Base-by-base conservation (phyloP, 345 rosid species). In the Populus deltoides region DNA sequence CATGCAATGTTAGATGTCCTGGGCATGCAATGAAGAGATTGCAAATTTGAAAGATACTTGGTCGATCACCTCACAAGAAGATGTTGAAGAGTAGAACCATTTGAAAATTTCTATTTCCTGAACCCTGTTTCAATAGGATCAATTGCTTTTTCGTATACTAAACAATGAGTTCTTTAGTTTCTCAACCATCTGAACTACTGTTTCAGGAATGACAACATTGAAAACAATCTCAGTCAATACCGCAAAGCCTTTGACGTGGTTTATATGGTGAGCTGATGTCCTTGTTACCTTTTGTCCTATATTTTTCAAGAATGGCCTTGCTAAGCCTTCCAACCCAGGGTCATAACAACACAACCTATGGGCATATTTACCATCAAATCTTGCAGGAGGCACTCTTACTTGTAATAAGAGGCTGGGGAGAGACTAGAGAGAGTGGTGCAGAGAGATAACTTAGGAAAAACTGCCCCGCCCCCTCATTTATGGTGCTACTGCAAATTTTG, bases 201-300 rank as follows among this genome's bases (percentile, higher is more conserved):
- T 81, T 83, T 47, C 87, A 92, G 98, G 93, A 92, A 92, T 66
- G 89, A 94, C 78, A 88, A 89, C 75, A 69, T 90, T 9, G 93
- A 88, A 76, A 87, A 87, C 77, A 87, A 87, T 76, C 82, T 91
- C 74, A 85, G 77, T 74, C 80, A 83, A 84, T 92, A 94, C 87
- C 78, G 91, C 68, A 83, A 83, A 70, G 91, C 92, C 41, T 94
- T 94, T 73, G 94, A 94, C 71, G 63, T 94, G 70, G 92, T 94
- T 74, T 88, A 89, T 85, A n/a, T n/a, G n/a, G n/a, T 92, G 74
- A 89, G 97, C 82, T 11, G 13, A 51, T 36, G 5, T 49, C 57
- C 29, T 5, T 59, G 5, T 8, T 36, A 27, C 29, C 24, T 25
- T 47, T 65, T 51, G 20, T 29, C 38, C 24, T 38, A 8, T 57